Evolutionary conservation across 2,329 filamentous ascomycete genomes (phyloP), one percentile per base, ranked within the genome.

Genomic region (Epichloe brachyelytri): DNA sequence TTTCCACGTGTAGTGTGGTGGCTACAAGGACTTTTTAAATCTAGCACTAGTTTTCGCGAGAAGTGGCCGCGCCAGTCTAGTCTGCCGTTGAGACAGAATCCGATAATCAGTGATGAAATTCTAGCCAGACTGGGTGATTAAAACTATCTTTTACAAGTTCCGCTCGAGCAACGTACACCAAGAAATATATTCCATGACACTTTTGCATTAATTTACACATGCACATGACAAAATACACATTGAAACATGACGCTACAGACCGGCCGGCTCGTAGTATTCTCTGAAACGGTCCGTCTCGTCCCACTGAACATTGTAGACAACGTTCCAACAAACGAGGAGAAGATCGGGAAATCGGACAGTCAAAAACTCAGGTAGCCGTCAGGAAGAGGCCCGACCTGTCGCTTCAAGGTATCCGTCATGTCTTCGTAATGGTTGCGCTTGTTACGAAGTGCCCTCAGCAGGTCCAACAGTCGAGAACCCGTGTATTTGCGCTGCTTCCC

Each of bases 391-490:
- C 88, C 89, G 0, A 95, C 86, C 33, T 67, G 65, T 54, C 71
- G 72, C 60, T 78, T 91, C 55, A 95, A 77, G 46, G 80, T 71
- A 14, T 90, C 86, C 6, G 86, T 78, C 87, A 98, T 91, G 65
- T 98, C 93, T 62, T 95, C 90, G 65, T 96, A 98, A 64, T 98
- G 93, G 57, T 97, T 95, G 60, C 86, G 87, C 78, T 98, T 98
- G 69, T 98, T 98, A 22, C 93, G 77, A 51, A 98, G 72, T 1
- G 91, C 93, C 2, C 93, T 79, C 19, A 98, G 71, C 20, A 98
- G 74, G 67, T 98, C 93, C 50, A 98, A 70, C 63, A 98, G 78
- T 45, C 82, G 79, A 1, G 80, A 78, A 0, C 90, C 90, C 0
- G 86, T 93, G 68, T 98, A 98, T 68, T 95, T 96, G 62, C 91